These are phyloP conservation scores for Aspergillus luchuensis DNA, from an alignment of 2,329 filamentous ascomycete species.

Conservation along the genomic window DNA sequence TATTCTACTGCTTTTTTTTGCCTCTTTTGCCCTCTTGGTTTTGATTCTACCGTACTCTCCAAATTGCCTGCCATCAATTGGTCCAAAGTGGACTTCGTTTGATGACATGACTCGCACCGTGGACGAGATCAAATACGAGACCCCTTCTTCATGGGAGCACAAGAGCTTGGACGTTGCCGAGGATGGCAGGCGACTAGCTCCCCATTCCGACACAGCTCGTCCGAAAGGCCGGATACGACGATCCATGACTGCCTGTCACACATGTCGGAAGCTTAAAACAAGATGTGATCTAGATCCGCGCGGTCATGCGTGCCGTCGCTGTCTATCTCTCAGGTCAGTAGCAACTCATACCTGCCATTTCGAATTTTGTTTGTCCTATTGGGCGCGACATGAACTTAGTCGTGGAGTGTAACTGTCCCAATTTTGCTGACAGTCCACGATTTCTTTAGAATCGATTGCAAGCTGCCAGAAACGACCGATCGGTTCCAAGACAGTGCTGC, in stretches of 20 bases:
- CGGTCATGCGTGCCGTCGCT: conserved; percentile 39
- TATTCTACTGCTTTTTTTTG: background rate
- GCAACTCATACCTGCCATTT: background rate
- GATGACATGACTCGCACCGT: conserved; percentile 33
- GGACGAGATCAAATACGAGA: conserved; percentile 22
- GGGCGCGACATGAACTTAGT: background rate
- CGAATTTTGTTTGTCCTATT: background rate
- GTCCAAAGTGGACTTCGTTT: conserved; percentile 2
- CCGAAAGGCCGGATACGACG: conserved; percentile 38
- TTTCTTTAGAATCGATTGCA: conserved; percentile 35
- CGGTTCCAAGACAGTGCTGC: conserved; percentile 36
- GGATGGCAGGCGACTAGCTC: conserved; percentile 26
- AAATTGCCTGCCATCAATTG: conserved; percentile 13
- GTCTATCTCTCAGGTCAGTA: conserved; percentile 37
- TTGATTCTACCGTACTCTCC: background rate
- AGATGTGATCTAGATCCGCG: conserved; percentile 40
- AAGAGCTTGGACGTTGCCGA: conserved; percentile 28
- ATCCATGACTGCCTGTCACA: conserved; percentile 42
- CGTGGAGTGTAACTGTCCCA: background rate
- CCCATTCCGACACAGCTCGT: conserved; percentile 23
- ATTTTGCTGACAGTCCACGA: conserved; percentile 10
- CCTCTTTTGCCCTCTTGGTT: background rate
- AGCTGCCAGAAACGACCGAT: conserved; percentile 38
- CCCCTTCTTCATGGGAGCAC: conserved; percentile 31
- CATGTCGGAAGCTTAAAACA: conserved; percentile 42